Evolutionary conservation across 345 rosid genomes (phyloP), one percentile per base, ranked within the genome.

Genomic region (Cardamine occulta): DNA sequence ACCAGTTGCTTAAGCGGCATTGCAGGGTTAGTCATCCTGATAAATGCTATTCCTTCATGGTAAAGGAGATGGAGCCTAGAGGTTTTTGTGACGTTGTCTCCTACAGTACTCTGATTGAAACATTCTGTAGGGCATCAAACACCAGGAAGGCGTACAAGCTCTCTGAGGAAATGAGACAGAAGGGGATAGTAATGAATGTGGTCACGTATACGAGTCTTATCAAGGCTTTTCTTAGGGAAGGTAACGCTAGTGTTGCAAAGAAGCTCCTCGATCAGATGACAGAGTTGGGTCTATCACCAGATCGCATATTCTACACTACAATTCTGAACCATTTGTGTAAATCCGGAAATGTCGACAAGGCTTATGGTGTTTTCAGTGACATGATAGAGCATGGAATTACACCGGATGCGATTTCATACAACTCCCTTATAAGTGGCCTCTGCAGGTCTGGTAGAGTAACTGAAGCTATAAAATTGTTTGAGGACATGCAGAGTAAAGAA

Each of bases 141-240:
- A 75, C 79, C 24, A 78, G 74, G 74, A 86, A 74, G 66, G 97
- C 93, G 69, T 86, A 82, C 78, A 81, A 78, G 80, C 73, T 95
- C 51, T 88, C 88, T 79, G 85, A 86, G 75, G 96, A 89, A 77
- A 92, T 92, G 97, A 80, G 75, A 37, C 72, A 35, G 63, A 86
- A 82, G 79, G 91, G 88, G 74, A 86, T 92, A 64, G 64, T 49
- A 63, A 86, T 85, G 8, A 90, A 92, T 86, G 84, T 89, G 57
- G 93, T 88, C 58, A 89, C 96, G 12, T 92, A 81, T 82, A 89
- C 96, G 6, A 84, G 83, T 77, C 89, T 95, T 66, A 82, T 95
- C 68, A 84, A 85, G 60, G 85, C 89, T 53, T 88, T 82, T 82
- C 97, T 92, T 72, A 77, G 74, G 58, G 85, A 89, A 82, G 92